Evolutionary conservation across 139 green algal genomes (phyloP), one percentile per base, ranked within the genome.

Genomic region (Coelastrella sp.): DNA sequence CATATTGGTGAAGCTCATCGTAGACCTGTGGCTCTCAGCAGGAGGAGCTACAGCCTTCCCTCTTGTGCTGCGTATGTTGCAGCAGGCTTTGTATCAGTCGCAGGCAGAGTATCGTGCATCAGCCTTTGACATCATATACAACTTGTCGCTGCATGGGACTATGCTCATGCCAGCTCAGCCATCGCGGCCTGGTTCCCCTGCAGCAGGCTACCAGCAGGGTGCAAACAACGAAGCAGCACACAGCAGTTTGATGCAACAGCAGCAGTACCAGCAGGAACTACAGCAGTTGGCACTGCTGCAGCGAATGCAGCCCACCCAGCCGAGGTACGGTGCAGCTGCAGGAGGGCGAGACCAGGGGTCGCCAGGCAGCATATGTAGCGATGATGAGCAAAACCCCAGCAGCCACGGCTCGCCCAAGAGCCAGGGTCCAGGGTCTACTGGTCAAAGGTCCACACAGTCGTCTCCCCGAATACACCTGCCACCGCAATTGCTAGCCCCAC

Each of bases 41-140:
- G 95, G 94, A 3, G 88, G 94, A 4, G 79, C 75, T 3, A 78
- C 71, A 4, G 90, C 95, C 3, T 95, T 95, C 87, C 92, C 94
- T 0, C 85, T 97, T 65, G 92, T 95, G 86, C 94, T 96, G 19
- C 92, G 94, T 73, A 93, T 97, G 92, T 92, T 98, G 92, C 92
- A 95, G 59, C 90, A 95, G 83, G 90, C 94, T 54, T 91, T 96
- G 78, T 74, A 91, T 81, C 78, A 78, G 79, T n/a, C 73, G 23
- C 64, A 88, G 14, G 20, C 92, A 0, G 59, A 78, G n/a, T 86
- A 92, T 8, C 88, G 95, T 10, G 91, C 91, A 0, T 90, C 92
- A 14, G 92, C 94, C 10, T 98, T 98, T 89, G 95, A 98, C 89
- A 66, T 97, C 19, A 19, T 98, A 7, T 96, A 94, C 93, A 97